Base-by-base conservation (phyloP, 805 yeast species). In the Kluyveromyces siamensis region DNA sequence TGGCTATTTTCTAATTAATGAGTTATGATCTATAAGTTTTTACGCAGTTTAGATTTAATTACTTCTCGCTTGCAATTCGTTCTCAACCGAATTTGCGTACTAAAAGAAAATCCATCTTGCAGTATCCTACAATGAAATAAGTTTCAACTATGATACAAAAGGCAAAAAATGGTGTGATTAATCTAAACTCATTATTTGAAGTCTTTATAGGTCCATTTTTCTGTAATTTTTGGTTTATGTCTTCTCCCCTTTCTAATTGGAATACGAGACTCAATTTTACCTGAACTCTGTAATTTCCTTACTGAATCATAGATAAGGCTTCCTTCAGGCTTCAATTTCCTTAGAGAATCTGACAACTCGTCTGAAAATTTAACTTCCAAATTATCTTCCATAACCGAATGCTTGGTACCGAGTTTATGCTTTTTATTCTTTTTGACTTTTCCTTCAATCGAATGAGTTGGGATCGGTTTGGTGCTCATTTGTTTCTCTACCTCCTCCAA, bases 121-220 rank as follows among this genome's bases (percentile, higher is more conserved):
- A 21, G 25, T 21, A 21, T 6, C 25, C 25, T 30, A 30, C 35
- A 30, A 30, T 30, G 35, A 30, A 30, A 30, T 30, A 5, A 11
- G 4, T 10, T 10, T 30, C 14, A 30, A 30, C 35, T 11, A 30
- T 30, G 35, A 30, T 30, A 30, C 35, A 13, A 30, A 30, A 30
- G 3, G 35, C 7, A 30, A 11, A 30, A 30, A 21, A 30, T 10
- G 35, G 14, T 30, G 14, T 30, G 4, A 30, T 8, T 30, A 30
- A 11, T 7, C 14, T 13, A 30, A 30, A 30, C 14, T 30, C 14
- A 48, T 59, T 72, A 83, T 69, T 83, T 83, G 62, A 86, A 87
- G 69, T 91, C 95, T 71, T 91, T 91, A 70, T 85, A 87, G 35
- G 90, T 77, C 95, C 95, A 88, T 70, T 90, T 91, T 67, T 91